These are phyloP conservation scores for Cytospora chrysosperma DNA, from an alignment of 2,329 filamentous ascomycete species.

Conservation along the genomic window DNA sequence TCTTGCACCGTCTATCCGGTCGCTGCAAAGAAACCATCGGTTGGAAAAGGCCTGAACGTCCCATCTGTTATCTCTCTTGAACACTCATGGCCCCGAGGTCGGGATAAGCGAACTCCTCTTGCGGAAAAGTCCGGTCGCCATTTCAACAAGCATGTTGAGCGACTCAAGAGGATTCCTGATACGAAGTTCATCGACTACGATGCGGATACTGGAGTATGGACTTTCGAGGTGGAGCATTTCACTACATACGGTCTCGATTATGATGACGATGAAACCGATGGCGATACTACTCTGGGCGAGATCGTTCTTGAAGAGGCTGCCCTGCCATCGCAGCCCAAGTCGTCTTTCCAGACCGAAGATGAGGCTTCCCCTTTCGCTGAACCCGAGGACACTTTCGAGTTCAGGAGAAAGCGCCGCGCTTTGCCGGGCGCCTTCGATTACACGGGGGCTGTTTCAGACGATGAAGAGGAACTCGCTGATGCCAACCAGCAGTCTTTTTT, in stretches of 20 bases:
- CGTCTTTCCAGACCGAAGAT: conserved; percentile 23
- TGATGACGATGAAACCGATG: conserved; percentile 68
- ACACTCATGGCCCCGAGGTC: conserved; percentile 84
- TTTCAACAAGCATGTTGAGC: conserved; percentile 78
- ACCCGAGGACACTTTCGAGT: conserved; percentile 59
- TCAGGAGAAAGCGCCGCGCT: conserved; percentile 46
- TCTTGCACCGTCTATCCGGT: conserved; percentile 86
- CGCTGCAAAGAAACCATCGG: conserved; percentile 72
- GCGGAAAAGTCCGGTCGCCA: conserved; percentile 62
- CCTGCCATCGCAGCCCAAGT: conserved; percentile 27
- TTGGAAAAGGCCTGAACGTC: conserved; percentile 88
- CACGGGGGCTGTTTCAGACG: conserved; percentile 53
- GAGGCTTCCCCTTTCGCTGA: conserved; percentile 38
- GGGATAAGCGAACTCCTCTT: conserved; percentile 52
- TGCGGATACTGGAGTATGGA: conserved; percentile 78
- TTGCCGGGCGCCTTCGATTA: conserved; percentile 82
- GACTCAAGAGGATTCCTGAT: conserved; percentile 73
- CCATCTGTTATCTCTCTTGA: conserved; percentile 84
- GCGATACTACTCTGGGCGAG: conserved; percentile 49
- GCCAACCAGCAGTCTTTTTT: conserved; percentile 74
- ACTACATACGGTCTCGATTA: conserved; percentile 91
- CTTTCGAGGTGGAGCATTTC: conserved; percentile 92
- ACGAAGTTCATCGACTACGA: conserved; percentile 84
- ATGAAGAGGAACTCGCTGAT: conserved; percentile 52
- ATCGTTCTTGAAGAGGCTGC: conserved; percentile 32